Evolutionary conservation across 2,329 filamentous ascomycete genomes (phyloP).

Genomic region (Waltergamsia citrina): DNA sequence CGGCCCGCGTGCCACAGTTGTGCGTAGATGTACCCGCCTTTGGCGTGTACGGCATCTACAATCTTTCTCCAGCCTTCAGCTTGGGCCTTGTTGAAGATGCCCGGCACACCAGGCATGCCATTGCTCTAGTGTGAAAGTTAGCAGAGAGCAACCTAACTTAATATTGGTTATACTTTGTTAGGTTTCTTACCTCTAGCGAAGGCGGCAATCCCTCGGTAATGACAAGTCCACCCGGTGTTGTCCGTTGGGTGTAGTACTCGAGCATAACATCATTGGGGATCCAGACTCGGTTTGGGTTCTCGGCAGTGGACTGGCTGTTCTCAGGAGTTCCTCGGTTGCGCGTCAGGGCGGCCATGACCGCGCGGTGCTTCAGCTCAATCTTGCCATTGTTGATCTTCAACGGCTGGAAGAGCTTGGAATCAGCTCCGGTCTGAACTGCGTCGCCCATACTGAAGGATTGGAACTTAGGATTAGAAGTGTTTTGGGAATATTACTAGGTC

Average conservation of each 20-base stretch:
- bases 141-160: background rate
- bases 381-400: constrained; percentile 28
- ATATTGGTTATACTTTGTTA: background rate
- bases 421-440: constrained; percentile 1
- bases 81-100: constrained; percentile 45
- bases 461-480: too few species aligned
- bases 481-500: background rate
- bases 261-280: constrained; percentile 29
- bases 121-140: constrained; percentile 12
- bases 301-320: constrained; percentile 27
- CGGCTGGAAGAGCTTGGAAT: constrained; percentile 19
- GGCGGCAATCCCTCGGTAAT: constrained; percentile 38
- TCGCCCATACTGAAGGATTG: constrained; percentile 7
- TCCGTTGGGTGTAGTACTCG: constrained; percentile 33
- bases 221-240: constrained; percentile 28
- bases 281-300: constrained; percentile 38
- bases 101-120: constrained; percentile 38
- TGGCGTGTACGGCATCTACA: constrained; percentile 51
- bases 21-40: constrained; percentile 49
- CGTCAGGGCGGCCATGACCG: constrained; percentile 42
- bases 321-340: constrained; percentile 39
- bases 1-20: constrained; percentile 45
- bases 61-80: constrained; percentile 48
- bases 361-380: constrained; percentile 37
- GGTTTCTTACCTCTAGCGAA: constrained; percentile 21